phyloP scores from a whole-genome alignment of 306 rosid species.

The Crataegus laevigata region DNA sequence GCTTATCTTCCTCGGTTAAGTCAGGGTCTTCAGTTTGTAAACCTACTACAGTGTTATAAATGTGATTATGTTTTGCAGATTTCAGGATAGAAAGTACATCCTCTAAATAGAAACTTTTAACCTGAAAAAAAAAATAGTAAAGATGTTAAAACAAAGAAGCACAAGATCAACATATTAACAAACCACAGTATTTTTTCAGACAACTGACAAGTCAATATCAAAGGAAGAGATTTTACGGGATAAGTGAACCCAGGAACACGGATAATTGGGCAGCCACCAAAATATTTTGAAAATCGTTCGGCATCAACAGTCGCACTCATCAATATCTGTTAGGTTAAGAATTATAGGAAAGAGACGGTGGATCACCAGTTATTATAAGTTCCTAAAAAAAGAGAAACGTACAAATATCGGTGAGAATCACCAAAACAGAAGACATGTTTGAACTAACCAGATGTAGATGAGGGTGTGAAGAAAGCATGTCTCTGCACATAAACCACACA shows the following conservation, averaged over 20 bases:
- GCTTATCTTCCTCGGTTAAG: conserved; percentile 58
- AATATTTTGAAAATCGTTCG: conserved; percentile 77
- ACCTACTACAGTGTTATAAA: conserved; percentile 25
- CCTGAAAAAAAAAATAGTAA: conserved; percentile 48
- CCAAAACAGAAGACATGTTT: conserved; percentile 12
- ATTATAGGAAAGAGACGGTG: neutral
- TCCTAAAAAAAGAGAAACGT: neutral
- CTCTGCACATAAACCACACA: conserved; percentile 54
- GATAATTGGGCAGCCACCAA: conserved; percentile 89
- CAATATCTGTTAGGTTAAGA: conserved; percentile 46
- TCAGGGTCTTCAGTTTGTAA: conserved; percentile 21
- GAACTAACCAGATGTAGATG: conserved; percentile 76
- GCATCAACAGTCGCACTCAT: conserved; percentile 96
- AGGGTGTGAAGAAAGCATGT: conserved; percentile 69
- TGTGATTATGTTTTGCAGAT: conserved; percentile 44
- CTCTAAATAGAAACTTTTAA: conserved; percentile 74
- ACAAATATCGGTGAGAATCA: neutral
- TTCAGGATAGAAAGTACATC: conserved; percentile 68
- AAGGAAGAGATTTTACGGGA: conserved; percentile 51
- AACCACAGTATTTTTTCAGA: neutral
- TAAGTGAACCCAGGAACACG: conserved; percentile 86
- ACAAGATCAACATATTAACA: conserved; percentile 7
- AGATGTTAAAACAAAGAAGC: neutral
- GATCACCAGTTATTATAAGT: neutral
- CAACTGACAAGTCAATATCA: conserved; percentile 13